These are phyloP conservation scores for Ophiostoma angusticollis DNA, from an alignment of 2,329 filamentous ascomycete species.

Conservation along the genomic window DNA sequence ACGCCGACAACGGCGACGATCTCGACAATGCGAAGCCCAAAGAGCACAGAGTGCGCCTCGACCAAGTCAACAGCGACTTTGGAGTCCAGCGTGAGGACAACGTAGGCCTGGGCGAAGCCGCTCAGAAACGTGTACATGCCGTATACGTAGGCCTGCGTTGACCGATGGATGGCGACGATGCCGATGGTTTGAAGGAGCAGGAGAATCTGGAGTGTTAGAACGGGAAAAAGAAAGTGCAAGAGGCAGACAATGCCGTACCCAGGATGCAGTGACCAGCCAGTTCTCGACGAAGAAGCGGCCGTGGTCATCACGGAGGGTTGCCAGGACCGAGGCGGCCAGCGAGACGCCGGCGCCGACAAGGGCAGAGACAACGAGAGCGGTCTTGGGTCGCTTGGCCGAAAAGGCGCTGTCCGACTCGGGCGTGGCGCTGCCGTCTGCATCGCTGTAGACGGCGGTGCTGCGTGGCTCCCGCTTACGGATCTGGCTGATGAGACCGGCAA, in stretches of 20 bases:
- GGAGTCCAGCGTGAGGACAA: slow-evolving; percentile 33
- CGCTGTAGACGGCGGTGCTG: slow-evolving; percentile 41
- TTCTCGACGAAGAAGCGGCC: slow-evolving; percentile 35
- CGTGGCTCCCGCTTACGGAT: slow-evolving; percentile 18
- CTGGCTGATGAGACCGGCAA: slow-evolving; percentile 17
- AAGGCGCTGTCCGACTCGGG: slow-evolving; percentile 49
- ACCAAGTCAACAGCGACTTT: slow-evolving; percentile 23
- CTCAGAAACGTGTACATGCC: slow-evolving; percentile 40
- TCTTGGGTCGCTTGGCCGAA: slow-evolving; percentile 46
- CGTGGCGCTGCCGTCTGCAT: slow-evolving; percentile 57
- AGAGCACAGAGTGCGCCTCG: slow-evolving; percentile 22
- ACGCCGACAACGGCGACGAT: slow-evolving; percentile 32
- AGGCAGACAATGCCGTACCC: slow-evolving; percentile 37
- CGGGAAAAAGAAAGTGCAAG: background rate
- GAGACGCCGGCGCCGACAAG: slow-evolving; percentile 41
- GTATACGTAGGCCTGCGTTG: slow-evolving; percentile 39
- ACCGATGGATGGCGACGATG: slow-evolving; percentile 35
- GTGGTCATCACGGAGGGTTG: slow-evolving; percentile 25
- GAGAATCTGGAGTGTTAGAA: slow-evolving; percentile 27
- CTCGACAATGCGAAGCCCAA: slow-evolving; percentile 36
- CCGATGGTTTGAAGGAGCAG: slow-evolving; percentile 38
- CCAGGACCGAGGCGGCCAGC: slow-evolving; percentile 41
- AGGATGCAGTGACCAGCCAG: slow-evolving; percentile 47
- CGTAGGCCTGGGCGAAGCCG: slow-evolving; percentile 28
- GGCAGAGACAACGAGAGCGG: slow-evolving; percentile 40